Evolutionary conservation across 2,329 filamentous ascomycete species (phyloP).

Genomic region (Ophiognomonia clavigignenti-juglandacearum): DNA sequence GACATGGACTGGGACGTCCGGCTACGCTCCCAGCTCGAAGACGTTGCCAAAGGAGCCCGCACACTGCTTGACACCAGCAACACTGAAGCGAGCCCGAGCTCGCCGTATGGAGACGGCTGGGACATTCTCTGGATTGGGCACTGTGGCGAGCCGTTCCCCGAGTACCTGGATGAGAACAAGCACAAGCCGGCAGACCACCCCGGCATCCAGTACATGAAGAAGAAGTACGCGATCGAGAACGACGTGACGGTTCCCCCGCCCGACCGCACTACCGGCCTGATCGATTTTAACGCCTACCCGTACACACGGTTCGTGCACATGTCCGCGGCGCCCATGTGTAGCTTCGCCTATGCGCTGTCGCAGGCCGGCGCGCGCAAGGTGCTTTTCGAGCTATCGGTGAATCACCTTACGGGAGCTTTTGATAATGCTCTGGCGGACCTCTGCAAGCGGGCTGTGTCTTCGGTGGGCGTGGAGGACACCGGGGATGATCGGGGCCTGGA

Average conservation of each 20-base stretch:
- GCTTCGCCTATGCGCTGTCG: slow-evolving; percentile 31
- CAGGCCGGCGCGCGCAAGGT: slow-evolving; percentile 28
- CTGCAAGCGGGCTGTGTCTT: too few species aligned
- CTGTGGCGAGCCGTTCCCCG: slow-evolving; percentile 34
- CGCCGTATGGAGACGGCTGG: slow-evolving; percentile 44
- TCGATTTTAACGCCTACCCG: slow-evolving; percentile 21
- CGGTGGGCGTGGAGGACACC: too few species aligned
- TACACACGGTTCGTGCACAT: slow-evolving; percentile 11
- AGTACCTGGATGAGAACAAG: slow-evolving; percentile 18
- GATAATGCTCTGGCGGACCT: too few species aligned
- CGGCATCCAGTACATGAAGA: slow-evolving; percentile 21
- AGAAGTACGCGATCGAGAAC: slow-evolving; percentile 22
- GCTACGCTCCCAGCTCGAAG: slow-evolving; percentile 33
- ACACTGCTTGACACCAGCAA: slow-evolving; percentile 10
- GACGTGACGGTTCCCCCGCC: slow-evolving; percentile 23
- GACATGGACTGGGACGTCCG: slow-evolving; percentile 43
- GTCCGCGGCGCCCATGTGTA: slow-evolving; percentile 6
- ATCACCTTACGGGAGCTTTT: too few species aligned
- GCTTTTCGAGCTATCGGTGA: slow-evolving; percentile 31
- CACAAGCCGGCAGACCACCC: slow-evolving; percentile 19
- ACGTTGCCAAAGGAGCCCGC: slow-evolving; percentile 9
- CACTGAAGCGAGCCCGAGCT: slow-evolving; percentile 13
- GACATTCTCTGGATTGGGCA: slow-evolving; percentile 49
- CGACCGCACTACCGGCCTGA: slow-evolving; percentile 23
- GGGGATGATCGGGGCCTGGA: too few species aligned